Evolutionary conservation across 2,329 filamentous ascomycete genomes (phyloP), one percentile per base, ranked within the genome.

Genomic region (Sarocladium brachiariae): DNA sequence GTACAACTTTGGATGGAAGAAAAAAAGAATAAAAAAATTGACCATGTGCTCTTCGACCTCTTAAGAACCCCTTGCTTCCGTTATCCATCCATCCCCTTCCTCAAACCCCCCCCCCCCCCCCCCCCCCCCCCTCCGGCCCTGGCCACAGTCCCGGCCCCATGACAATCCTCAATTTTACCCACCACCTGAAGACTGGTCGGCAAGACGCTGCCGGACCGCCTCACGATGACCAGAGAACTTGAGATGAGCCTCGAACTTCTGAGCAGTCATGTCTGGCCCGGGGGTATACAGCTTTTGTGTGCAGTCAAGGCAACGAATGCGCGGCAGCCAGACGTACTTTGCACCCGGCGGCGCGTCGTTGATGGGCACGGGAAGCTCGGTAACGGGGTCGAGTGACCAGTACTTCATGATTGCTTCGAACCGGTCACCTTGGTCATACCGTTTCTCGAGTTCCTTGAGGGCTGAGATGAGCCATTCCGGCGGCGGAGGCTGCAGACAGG

Each of bases 341-440:
- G 89, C 73, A 54, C 86, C 80, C 54, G 76, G 73, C 50, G 78
- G 84, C 4, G 46, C 46, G 10, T 49, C 46, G 16, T 49, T 49
- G 8, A 77, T 70, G 14, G 75, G 72, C 48, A 87, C 76, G 19
- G 83, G 80, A 18, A 78, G 70, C 54, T 86, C 81, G 2, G 87
- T 91, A 46, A 79, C 74, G 10, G 78, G 79, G 65, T 95, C 86
- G 55, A 96, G 80, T 52, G 87, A 84, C 21, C 83, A 88, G 68
- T 95, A 91, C 54, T 90, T 89, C 93, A 99, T 99, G 19, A 86
- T 80, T 50, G 84, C 86, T 67, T 96, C 89, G 64, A 97, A 97
- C 25, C 80, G 78, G 65, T 96, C 90, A 35, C 67, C 65, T 59
- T 85, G 80, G 3, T 87, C 85, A 61, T 96, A 92, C 53, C 76